Evolutionary conservation across 2,329 filamentous ascomycete genomes (phyloP).

Genomic region (Fusarium sp.): DNA sequence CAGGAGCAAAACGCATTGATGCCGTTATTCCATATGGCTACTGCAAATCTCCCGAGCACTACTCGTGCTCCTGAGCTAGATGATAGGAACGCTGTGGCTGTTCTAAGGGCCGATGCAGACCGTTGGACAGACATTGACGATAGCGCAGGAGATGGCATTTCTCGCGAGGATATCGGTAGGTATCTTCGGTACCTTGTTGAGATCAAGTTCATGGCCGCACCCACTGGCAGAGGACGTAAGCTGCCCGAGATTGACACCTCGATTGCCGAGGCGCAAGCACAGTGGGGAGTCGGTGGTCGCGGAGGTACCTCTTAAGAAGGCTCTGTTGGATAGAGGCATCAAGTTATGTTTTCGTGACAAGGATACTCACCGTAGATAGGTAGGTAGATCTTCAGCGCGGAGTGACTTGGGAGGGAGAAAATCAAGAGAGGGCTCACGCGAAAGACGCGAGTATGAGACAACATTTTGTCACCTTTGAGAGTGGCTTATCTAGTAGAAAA

Average conservation of each 20-base stretch:
- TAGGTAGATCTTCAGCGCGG: neutral
- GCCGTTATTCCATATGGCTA: slow-evolving; percentile 1
- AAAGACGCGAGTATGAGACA: neutral
- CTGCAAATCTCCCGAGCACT: neutral
- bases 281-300: neutral
- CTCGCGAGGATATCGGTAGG: neutral
- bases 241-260: neutral
- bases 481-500: neutral
- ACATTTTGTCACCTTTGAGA: neutral
- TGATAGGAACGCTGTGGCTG: neutral
- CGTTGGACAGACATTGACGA: neutral
- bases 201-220: neutral
- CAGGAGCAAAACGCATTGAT: neutral
- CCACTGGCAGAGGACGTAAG: neutral
- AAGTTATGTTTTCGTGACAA: neutral
- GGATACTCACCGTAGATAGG: neutral
- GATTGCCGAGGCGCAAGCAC: neutral
- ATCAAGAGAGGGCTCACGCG: neutral
- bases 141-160: neutral
- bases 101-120: neutral
- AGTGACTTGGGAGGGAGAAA: neutral
- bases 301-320: neutral
- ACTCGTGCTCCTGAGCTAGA: neutral
- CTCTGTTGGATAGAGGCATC: neutral
- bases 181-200: neutral